Conservation (phyloP, 306 rosid genomes). For the Lathyrus oleraceus region DNA sequence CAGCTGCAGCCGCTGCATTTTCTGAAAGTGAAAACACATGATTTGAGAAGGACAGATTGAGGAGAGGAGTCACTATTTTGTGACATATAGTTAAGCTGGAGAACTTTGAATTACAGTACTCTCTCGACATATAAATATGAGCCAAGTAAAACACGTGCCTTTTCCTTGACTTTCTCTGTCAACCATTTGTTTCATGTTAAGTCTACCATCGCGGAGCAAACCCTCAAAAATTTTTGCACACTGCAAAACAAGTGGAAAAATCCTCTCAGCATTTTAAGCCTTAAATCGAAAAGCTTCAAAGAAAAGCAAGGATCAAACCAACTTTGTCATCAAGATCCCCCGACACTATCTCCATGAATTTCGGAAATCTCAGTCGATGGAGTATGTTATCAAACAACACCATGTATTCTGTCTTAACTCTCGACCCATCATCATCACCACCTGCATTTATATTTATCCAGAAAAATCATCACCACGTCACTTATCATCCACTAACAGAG, state of each 20-base stretch:
- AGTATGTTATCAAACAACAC: constrained; percentile 70
- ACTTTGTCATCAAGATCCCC: constrained; percentile 62
- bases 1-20: constrained; percentile 46
- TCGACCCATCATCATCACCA: constrained; percentile 41
- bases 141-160: constrained; percentile 48
- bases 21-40: constrained; percentile 45
- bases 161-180: constrained; percentile 63
- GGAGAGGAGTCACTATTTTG: constrained; percentile 1
- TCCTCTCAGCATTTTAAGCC: constrained; percentile 19
- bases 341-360: constrained; percentile 62
- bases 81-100: constrained; percentile 16
- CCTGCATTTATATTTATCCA: constrained; percentile 38
- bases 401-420: constrained; percentile 50
- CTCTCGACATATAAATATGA: constrained; percentile 3
- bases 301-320: constrained; percentile 35
- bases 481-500: neutral
- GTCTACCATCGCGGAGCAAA: constrained; percentile 86
- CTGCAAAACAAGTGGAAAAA: constrained; percentile 44
- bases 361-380: constrained; percentile 79
- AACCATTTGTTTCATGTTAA: constrained; percentile 62
- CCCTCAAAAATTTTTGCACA: constrained; percentile 70
- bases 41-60: constrained; percentile 24
- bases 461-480: neutral
- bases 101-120: constrained; percentile 9
- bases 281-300: constrained; percentile 18